These are phyloP conservation scores for Rhynchospora breviuscula DNA, from an alignment of 176 grass and related monocot genomes.

Conservation along the genomic window DNA sequence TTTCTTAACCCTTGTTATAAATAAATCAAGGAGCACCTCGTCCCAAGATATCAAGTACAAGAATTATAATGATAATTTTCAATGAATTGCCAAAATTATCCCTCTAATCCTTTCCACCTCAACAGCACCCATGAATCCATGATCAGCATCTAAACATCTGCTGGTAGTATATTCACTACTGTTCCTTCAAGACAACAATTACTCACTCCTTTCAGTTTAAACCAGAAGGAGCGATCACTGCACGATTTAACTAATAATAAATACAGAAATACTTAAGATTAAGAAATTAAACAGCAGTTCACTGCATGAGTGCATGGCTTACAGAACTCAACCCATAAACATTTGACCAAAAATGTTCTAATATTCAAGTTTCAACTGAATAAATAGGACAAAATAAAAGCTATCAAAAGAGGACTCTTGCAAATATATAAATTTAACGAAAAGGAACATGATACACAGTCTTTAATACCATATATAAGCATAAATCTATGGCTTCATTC, in stretches of 20 bases:
- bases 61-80: not conserved
- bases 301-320: not conserved
- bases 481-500: slow-evolving; percentile 18
- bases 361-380: not conserved
- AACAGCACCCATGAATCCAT: not conserved
- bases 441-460: not conserved
- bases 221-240: not conserved
- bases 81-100: not conserved
- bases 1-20: not conserved
- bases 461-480: slow-evolving; percentile 13
- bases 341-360: not conserved
- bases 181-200: not conserved
- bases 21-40: not conserved
- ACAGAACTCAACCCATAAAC: not conserved
- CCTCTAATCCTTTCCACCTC: not conserved
- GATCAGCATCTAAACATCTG: not conserved
- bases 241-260: not conserved
- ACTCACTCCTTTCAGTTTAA: not conserved
- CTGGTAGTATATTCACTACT: not conserved
- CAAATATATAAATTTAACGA: not conserved
- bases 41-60: too few species aligned
- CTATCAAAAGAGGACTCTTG: not conserved
- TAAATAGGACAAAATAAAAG: slow-evolving; percentile 1
- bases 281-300: not conserved
- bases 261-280: not conserved